Percentiles rank a stretch among this genome's conserved stretches.
phyloP scores from a whole-genome alignment of 2,329 filamentous ascomycete species.

The Cladophialophora carrionii region DNA sequence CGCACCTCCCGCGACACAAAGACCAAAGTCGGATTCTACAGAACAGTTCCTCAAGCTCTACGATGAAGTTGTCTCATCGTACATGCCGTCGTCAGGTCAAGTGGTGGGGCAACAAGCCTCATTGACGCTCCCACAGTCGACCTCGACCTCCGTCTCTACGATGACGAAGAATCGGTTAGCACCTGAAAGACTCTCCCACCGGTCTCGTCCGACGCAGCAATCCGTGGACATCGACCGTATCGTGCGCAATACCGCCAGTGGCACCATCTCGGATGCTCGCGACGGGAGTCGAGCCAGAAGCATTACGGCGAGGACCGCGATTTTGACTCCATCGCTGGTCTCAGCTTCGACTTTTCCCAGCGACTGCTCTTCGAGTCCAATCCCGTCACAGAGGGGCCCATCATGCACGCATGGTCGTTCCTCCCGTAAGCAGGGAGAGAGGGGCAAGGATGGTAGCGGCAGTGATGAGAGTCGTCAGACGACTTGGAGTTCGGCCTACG shows the following conservation, averaged over 20 bases:
- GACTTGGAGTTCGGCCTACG: conserved; percentile 15
- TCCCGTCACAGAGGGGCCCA: not conserved
- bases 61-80: conserved; percentile 6
- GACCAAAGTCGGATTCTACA: not conserved
- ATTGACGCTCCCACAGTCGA: not conserved
- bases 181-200: not conserved
- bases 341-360: not conserved
- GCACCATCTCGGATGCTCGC: not conserved
- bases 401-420: not conserved
- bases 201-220: not conserved
- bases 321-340: not conserved
- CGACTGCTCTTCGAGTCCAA: not conserved
- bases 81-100: not conserved
- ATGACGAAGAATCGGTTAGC: not conserved
- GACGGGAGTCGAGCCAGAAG: not conserved
- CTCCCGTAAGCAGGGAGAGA: not conserved
- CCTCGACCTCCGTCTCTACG: not conserved
- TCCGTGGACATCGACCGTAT: not conserved
- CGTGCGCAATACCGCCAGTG: not conserved
- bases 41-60: conserved; percentile 6
- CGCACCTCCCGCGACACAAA: not conserved
- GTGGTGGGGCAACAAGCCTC: not conserved
- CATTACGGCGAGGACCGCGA: not conserved
- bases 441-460: not conserved
- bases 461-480: not conserved